These are phyloP conservation scores for Haplographium delicatum DNA, from an alignment of 495 filamentous ascomycete genomes.

Conservation along the genomic window DNA sequence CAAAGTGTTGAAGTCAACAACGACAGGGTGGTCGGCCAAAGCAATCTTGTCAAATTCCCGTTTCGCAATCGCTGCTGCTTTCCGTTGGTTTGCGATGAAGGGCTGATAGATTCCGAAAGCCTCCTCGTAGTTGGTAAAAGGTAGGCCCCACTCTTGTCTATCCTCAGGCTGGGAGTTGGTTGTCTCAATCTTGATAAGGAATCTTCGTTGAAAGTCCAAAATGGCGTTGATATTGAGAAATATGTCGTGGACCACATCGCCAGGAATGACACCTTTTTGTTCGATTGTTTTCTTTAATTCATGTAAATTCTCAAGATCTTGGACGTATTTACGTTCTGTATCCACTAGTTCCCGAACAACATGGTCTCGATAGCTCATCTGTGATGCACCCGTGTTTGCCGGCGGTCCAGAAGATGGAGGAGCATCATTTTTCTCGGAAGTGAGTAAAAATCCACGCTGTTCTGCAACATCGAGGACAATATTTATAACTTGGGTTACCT, in stretches of 20 bases:
- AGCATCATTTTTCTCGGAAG: constrained; percentile 36
- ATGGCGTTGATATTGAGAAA: constrained; percentile 94
- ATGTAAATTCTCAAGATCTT: constrained; percentile 91
- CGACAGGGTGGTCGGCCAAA: constrained; percentile 46
- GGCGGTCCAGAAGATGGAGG: too few species aligned
- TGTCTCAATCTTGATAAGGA: constrained; percentile 92
- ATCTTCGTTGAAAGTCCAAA: constrained; percentile 89
- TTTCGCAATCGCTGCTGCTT: constrained; percentile 56
- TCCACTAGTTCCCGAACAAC: constrained; percentile 86
- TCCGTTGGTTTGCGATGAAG: constrained; percentile 89
- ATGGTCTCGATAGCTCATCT: constrained; percentile 77
- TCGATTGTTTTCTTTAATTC: constrained; percentile 87
- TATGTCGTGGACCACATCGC: constrained; percentile 88
- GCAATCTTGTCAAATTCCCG: constrained; percentile 58
- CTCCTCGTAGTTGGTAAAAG: constrained; percentile 73
- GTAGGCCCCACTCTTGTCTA: constrained; percentile 83
- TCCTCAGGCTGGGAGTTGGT: constrained; percentile 76
- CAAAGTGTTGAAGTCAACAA: constrained; percentile 57
- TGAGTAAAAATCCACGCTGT: constrained; percentile 63
- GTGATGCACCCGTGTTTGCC: constrained; percentile 39
- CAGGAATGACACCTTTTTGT: constrained; percentile 78
- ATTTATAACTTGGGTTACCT: constrained; percentile 66
- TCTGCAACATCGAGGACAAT: constrained; percentile 84
- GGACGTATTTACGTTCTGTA: constrained; percentile 97
- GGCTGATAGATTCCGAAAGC: constrained; percentile 88